These are phyloP conservation scores for Fusarium mundagurra DNA, from an alignment of 2,329 filamentous ascomycete genomes.

Conservation along the genomic window DNA sequence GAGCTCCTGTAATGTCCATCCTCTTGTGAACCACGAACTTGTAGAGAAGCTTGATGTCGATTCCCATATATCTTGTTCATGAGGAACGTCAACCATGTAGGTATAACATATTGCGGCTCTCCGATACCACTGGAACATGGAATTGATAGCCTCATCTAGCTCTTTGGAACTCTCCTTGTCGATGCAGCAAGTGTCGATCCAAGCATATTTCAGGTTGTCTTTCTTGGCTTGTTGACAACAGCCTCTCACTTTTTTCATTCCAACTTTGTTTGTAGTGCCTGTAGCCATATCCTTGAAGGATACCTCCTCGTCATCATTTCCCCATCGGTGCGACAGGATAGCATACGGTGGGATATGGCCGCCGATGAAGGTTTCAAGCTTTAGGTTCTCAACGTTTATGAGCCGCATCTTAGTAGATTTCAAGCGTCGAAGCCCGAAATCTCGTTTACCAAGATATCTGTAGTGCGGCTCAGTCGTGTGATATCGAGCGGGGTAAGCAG, in stretches of 20 bases:
- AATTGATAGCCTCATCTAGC: constrained; percentile 2
- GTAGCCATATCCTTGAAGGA: background rate
- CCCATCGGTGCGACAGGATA: constrained; percentile 7
- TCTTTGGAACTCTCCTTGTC: constrained; percentile 9
- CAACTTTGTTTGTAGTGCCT: background rate
- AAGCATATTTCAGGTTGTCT: background rate
- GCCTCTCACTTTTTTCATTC: background rate
- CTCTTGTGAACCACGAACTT: constrained; percentile 5
- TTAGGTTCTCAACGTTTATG: background rate
- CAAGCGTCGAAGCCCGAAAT: background rate
- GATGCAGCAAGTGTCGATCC: constrained; percentile 12
- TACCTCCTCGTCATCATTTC: background rate
- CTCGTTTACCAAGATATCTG: background rate
- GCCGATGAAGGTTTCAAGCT: background rate
- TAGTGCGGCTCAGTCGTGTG: background rate
- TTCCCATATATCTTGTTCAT: background rate
- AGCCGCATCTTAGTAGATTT: background rate
- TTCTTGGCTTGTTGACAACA: background rate
- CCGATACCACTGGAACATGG: constrained; percentile 6
- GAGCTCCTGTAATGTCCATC: constrained; percentile 6
- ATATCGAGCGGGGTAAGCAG: background rate
- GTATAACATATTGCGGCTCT: background rate
- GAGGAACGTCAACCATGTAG: background rate
- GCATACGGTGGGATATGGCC: background rate
- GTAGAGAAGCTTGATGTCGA: background rate